Evolutionary conservation across 768 basidiomycete genomes (phyloP), one percentile per base, ranked within the genome.

Genomic region (Asterophora lycoperdoides): DNA sequence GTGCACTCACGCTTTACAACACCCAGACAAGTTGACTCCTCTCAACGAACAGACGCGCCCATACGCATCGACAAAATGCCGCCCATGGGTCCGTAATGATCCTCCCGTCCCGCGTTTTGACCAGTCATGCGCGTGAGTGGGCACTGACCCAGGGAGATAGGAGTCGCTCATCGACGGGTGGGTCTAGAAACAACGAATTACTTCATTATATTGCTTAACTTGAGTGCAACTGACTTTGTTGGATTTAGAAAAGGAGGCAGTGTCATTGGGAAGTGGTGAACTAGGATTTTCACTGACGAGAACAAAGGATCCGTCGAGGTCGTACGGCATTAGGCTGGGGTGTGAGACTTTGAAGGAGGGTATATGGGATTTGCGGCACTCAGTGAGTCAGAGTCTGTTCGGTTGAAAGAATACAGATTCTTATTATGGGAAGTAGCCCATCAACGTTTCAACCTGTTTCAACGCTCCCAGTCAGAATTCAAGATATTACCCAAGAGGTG

Each of bases 11-110:
- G 81, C 79, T 74, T 97, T 97, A 57, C 80, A 84, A 26, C 74
- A 78, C 4, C 91, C 93, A 3, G 87, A 82, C 30, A 97, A 66
- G 63, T 96, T 96, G 28, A 88, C 90, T 8, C 94, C 94, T 51
- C 92, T 74, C 33, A 93, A 70, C 48, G 73, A 78, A 60, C 93
- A 85, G 3, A 94, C 83, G 40, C 94, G 79, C 3, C 89, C 89
- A 58, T 82, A 80, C 1, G 67, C 68, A 62, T 98, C 94, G 1
- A 93, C 69, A 56, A 96, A 89, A 62, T 96, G 83, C 13, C 90
- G 74, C 0, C 93, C 93, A 45, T 79, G 76, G 1, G 79, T 73
- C 28, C 67, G 66, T 18, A 93, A 61, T 11, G 64, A 64, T 18
- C 81, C 81, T 11, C 80, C 82, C 0, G 80, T 84, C 18, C 72